Conservation (phyloP, 2,329 filamentous ascomycete genomes). For the Calonectria fujianensis region DNA sequence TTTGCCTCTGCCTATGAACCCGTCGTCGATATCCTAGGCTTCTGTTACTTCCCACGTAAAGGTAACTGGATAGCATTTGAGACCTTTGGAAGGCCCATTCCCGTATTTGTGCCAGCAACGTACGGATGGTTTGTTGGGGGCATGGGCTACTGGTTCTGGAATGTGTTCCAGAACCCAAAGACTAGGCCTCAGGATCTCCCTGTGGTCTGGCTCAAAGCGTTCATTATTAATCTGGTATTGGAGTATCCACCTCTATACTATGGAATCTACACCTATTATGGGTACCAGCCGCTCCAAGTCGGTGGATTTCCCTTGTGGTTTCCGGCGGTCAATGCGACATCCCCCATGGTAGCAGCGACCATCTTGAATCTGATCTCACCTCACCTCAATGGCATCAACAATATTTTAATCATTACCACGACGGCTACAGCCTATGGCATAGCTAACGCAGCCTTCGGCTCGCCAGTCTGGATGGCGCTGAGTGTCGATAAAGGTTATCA, state of each 20-base stretch:
- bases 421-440: conserved; percentile 17
- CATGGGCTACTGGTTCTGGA: conserved; percentile 32
- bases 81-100: conserved; percentile 25
- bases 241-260: conserved; percentile 27
- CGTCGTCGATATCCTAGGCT: conserved; percentile 23
- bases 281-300: conserved; percentile 20
- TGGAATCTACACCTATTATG: conserved; percentile 24
- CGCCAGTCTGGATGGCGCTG: conserved; percentile 21
- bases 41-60: conserved; percentile 26
- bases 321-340: conserved; percentile 25
- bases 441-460: conserved; percentile 26
- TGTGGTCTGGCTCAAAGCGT: conserved; percentile 17
- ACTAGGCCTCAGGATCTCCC: conserved; percentile 5
- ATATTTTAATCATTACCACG: neutral
- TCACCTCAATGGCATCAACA: conserved; percentile 6
- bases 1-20: conserved; percentile 26
- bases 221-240: conserved; percentile 22
- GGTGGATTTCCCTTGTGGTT: conserved; percentile 29
- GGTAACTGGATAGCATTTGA: conserved; percentile 31
- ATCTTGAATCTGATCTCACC: conserved; percentile 15
- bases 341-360: conserved; percentile 18
- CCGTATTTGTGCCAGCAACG: conserved; percentile 20
- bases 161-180: conserved; percentile 23
- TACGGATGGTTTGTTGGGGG: conserved; percentile 31
- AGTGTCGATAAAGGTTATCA: conserved; percentile 26